These are phyloP conservation scores for Trichophyton benhamiae DNA, from an alignment of 2,329 filamentous ascomycete genomes.

Conservation along the genomic window DNA sequence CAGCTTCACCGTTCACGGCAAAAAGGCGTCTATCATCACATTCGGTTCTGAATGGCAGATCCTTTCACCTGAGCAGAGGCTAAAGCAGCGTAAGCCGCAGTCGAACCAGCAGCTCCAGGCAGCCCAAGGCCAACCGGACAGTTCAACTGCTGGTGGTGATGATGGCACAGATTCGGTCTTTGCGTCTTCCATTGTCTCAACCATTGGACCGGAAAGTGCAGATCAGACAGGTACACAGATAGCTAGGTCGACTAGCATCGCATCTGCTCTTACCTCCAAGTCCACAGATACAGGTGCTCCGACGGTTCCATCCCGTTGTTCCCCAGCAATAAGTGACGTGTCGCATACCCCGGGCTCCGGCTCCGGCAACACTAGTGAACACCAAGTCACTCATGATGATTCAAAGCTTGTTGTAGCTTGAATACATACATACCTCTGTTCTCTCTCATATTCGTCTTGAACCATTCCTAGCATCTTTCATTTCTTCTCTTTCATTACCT, in stretches of 20 bases:
- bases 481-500: not conserved
- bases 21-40: constrained; percentile 95
- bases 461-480: not conserved
- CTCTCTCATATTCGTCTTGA: not conserved
- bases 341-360: not conserved
- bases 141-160: not conserved
- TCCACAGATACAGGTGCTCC: not conserved
- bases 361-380: not conserved
- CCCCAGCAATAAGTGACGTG: not conserved
- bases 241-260: not conserved
- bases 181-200: not conserved
- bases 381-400: not conserved
- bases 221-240: not conserved
- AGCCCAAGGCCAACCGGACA: not conserved
- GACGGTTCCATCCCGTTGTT: not conserved
- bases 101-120: constrained; percentile 25
- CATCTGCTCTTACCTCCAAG: not conserved
- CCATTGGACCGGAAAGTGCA: not conserved
- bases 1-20: constrained; percentile 92
- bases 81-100: constrained; percentile 47
- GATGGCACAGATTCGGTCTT: not conserved
- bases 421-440: not conserved
- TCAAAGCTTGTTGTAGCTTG: not conserved
- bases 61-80: constrained; percentile 59
- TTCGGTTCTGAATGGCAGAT: constrained; percentile 84